Base-by-base conservation (phyloP, 306 rosid genomes). In the Medicago arabica region DNA sequence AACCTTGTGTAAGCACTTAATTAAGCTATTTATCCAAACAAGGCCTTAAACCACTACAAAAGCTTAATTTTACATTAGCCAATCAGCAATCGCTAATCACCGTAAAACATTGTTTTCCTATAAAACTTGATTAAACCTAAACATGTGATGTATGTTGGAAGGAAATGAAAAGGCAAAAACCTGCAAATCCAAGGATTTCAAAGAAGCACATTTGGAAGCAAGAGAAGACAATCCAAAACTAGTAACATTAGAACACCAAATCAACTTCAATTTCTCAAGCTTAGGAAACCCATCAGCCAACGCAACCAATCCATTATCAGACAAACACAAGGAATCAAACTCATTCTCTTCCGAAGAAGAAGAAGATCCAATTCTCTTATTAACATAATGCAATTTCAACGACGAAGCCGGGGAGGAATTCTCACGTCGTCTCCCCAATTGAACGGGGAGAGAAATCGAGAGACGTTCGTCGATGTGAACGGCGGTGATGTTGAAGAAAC, bases 151-250 rank as follows among this genome's bases (percentile, higher is more conserved):
- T 2, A 13, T 11, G 15, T 9, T 69, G 41, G 5, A 50, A 28
- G 25, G 65, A 74, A 67, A 34, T 54, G n/a, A 57, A 17, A 21
- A 53, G 38, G 28, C 34, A 59, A 69, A 49, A 19, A n/a, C 99
- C 99, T 92, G 99, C 84, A 95, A 82, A 68, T 95, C 98, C 92
- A 95, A 83, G 21, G 93, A 85, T 49, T 87, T 95, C 82, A 95
- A 78, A 47, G 38, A 68, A 13, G 70, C 66, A 53, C 97, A 92
- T 84, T 86, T 85, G 3, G 44, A 77, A 39, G 97, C 93, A 0
- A 92, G 83, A 15, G 93, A 89, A 8, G 73, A 64, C 67, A 95
- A 83, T 7, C 97, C 98, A 3, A 51, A 49, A 69, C 92, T 89
- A 8, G 96, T 86, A 64, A 92, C 88, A 25, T 83, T 88, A 46